A percentile compares a stretch with the other conserved stretches of the same genome.
phyloP scores from a whole-genome alignment of 2,329 filamentous ascomycete genomes.

The Paracamarosporium sp. region DNA sequence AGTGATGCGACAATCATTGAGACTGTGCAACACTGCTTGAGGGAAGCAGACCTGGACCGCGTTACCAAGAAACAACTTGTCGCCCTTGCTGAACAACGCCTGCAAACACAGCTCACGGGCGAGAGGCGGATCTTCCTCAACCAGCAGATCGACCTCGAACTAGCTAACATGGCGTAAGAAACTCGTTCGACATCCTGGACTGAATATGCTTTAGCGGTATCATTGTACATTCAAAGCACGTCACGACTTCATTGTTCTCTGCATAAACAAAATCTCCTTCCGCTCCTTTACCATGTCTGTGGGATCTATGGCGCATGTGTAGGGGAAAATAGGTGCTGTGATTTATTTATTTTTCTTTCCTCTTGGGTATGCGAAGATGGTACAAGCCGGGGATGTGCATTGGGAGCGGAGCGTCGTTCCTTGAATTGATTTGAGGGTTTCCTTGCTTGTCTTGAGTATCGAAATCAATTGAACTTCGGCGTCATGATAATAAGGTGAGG shows the following conservation, averaged over 20 bases:
- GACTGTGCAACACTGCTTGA: slow-evolving; percentile 80
- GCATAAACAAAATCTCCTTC: neutral
- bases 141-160: slow-evolving; percentile 87
- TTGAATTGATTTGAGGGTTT: neutral
- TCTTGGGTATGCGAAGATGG: neutral
- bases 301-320: neutral
- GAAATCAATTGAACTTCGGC: slow-evolving; percentile 11
- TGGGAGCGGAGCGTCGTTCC: neutral
- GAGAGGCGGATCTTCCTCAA: slow-evolving; percentile 91
- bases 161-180: slow-evolving; percentile 83
- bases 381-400: slow-evolving; percentile 5
- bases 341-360: too few species aligned
- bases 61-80: slow-evolving; percentile 94
- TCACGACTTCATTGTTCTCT: slow-evolving; percentile 9
- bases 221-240: slow-evolving; percentile 21
- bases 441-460: neutral
- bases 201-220: slow-evolving; percentile 18
- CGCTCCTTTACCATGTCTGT: neutral
- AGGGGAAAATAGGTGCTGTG: neutral
- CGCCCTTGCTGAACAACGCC: slow-evolving; percentile 87
- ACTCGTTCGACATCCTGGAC: neutral
- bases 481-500: slow-evolving; percentile 23
- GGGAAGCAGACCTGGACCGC: slow-evolving; percentile 91
- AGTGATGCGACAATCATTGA: slow-evolving; percentile 83
- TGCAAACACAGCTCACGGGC: slow-evolving; percentile 87